Evolutionary conservation across 2,329 filamentous ascomycete species (phyloP).

Genomic region (Ophidiomyces ophidiicola): DNA sequence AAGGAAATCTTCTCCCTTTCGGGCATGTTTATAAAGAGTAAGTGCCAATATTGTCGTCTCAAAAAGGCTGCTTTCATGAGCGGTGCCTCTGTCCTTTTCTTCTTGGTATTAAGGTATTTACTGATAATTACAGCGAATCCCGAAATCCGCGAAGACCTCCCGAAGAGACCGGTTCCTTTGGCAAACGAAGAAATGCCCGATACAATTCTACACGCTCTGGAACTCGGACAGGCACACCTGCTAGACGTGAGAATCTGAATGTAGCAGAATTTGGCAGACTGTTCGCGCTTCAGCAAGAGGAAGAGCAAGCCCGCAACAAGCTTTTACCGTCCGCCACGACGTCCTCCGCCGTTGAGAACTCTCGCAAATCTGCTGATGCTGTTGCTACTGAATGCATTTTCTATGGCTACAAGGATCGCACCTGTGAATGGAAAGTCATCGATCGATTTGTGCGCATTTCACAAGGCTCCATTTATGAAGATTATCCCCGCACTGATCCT

Average conservation of each 20-base stretch:
- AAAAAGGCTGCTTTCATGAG: not conserved
- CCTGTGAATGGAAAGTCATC: slow-evolving; percentile 66
- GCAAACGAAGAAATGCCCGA: slow-evolving; percentile 39
- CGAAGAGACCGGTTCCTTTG: slow-evolving; percentile 52
- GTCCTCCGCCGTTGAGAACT: slow-evolving; percentile 30
- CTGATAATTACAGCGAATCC: slow-evolving; percentile 27
- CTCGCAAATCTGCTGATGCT: slow-evolving; percentile 32
- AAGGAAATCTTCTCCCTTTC: slow-evolving; percentile 51
- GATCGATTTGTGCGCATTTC: slow-evolving; percentile 79
- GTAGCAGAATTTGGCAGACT: slow-evolving; percentile 38
- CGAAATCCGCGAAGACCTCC: slow-evolving; percentile 42
- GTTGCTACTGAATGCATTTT: slow-evolving; percentile 69
- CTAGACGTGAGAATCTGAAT: slow-evolving; percentile 45
- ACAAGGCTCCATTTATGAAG: slow-evolving; percentile 70
- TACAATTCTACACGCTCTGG: slow-evolving; percentile 37
- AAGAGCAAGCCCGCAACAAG: slow-evolving; percentile 25
- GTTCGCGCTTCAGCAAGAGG: slow-evolving; percentile 35
- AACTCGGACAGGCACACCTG: slow-evolving; percentile 47
- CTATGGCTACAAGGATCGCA: slow-evolving; percentile 64
- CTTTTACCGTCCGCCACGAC: slow-evolving; percentile 31
- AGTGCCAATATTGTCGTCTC: slow-evolving; percentile 21
- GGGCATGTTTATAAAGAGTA: slow-evolving; percentile 51
- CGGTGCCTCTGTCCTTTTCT: not conserved
- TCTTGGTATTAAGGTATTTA: not conserved
- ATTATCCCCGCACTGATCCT: slow-evolving; percentile 79